Percentiles rank a stretch among this genome's conserved stretches.
phyloP scores from a whole-genome alignment of 305 asterid genomes.

The Ilex paraguariensis region DNA sequence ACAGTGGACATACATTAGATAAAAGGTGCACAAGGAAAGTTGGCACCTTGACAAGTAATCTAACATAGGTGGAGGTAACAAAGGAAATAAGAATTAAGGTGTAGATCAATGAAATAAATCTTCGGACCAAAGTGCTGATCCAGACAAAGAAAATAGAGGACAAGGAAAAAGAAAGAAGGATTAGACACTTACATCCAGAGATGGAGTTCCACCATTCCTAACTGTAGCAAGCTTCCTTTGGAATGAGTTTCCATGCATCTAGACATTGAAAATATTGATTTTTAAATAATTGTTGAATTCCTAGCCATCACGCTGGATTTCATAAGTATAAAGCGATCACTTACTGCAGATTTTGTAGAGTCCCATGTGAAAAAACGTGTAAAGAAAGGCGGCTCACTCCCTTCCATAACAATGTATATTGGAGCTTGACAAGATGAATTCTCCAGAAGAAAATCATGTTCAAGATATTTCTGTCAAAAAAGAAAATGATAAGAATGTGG shows the following conservation, averaged over 20 bases:
- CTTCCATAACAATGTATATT: conserved; percentile 68
- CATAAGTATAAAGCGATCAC: conserved; percentile 15
- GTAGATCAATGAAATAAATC: no score
- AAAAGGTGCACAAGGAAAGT: no score
- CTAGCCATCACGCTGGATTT: background rate
- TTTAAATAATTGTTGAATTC: conserved; percentile 12
- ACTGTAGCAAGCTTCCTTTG: conserved; percentile 80
- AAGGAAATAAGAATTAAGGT: no score
- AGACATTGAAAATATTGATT: conserved; percentile 12
- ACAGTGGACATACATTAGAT: no score
- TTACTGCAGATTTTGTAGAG: conserved; percentile 67
- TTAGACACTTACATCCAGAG: conserved; percentile 55
- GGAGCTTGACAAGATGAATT: conserved; percentile 71
- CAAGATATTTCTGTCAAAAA: conserved; percentile 69
- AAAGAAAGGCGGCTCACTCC: conserved; percentile 81
- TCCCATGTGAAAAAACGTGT: conserved; percentile 93
- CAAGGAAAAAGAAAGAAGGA: conserved; percentile 5
- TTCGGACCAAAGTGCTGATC: no score
- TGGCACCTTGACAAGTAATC: no score
- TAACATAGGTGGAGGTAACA: no score
- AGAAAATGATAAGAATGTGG: background rate
- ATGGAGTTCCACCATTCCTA: conserved; percentile 61
- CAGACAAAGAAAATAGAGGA: background rate
- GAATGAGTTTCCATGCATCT: conserved; percentile 98
- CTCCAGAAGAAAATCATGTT: conserved; percentile 77